Percentiles rank a stretch among this genome's conserved stretches.
Evolutionary conservation across 257 asterid species (phyloP).

Genomic region (Gentiana macrophylla): DNA sequence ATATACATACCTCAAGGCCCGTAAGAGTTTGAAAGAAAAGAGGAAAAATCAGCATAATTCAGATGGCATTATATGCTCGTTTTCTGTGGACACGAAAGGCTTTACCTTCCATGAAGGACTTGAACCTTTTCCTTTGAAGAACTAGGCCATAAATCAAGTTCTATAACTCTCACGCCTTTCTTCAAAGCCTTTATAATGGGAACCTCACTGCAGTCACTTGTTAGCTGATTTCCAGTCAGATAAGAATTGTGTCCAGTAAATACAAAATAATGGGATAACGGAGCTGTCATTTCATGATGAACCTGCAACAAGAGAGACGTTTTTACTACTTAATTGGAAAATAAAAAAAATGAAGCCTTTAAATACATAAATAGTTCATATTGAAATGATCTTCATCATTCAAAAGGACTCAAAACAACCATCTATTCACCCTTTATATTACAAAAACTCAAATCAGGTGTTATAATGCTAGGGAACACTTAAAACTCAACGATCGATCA

Average conservation of each 20-base stretch:
- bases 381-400: no score
- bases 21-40: neutral
- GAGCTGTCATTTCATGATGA: slow-evolving; percentile 72
- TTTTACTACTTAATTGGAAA: no score
- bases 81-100: neutral
- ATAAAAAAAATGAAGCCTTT: neutral
- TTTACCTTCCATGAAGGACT: slow-evolving; percentile 81
- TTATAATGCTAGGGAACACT: no score
- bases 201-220: slow-evolving; percentile 78
- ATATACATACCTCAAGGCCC: neutral
- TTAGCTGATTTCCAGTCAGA: slow-evolving; percentile 86
- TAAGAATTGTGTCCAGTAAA: slow-evolving; percentile 82
- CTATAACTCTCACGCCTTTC: slow-evolving; percentile 79
- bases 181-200: slow-evolving; percentile 67
- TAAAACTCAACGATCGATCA: no score
- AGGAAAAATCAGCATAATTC: neutral
- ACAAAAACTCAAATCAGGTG: no score
- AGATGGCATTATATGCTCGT: no score
- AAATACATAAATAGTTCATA: no score
- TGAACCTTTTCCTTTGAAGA: slow-evolving; percentile 61
- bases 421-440: no score
- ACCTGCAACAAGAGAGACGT: slow-evolving; percentile 29
- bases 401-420: no score
- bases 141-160: slow-evolving; percentile 83
- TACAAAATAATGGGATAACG: slow-evolving; percentile 65